Evolutionary conservation across 2,329 filamentous ascomycete species (phyloP).

Genomic region (Xylariaceae sp.): DNA sequence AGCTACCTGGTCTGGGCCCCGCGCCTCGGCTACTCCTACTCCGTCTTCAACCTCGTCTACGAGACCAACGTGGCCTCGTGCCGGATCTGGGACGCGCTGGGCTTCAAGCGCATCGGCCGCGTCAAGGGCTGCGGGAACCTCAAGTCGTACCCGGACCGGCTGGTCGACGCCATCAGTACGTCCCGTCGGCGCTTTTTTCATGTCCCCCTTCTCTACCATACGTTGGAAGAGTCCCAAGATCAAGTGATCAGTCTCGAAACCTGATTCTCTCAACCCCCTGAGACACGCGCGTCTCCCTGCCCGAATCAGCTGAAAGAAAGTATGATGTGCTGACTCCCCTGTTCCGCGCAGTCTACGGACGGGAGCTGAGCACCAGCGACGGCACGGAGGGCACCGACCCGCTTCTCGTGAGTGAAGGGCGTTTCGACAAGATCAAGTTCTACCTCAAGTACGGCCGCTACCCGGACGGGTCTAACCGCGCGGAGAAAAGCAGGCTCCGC

Average conservation of each 20-base stretch:
- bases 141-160: conserved; percentile 58
- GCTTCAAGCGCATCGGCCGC: conserved; percentile 85
- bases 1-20: conserved; percentile 71
- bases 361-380: conserved; percentile 42
- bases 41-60: conserved; percentile 90
- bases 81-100: conserved; percentile 84
- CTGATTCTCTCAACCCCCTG: no score
- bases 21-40: conserved; percentile 80
- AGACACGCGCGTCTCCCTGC: no score
- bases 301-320: no score
- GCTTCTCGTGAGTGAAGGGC: conserved; percentile 85
- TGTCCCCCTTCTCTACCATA: no score
- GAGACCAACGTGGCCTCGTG: conserved; percentile 88
- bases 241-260: no score
- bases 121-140: conserved; percentile 67
- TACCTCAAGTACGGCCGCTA: conserved; percentile 94
- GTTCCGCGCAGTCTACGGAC: no score
- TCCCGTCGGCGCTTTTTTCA: no score
- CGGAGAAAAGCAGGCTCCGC: conserved; percentile 89
- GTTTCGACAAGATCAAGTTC: conserved; percentile 97
- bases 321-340: no score
- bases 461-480: conserved; percentile 83
- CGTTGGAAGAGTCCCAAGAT: no score
- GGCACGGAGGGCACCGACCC: conserved; percentile 46
- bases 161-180: conserved; percentile 71